Percentiles rank a stretch among this genome's conserved stretches.
phyloP scores from a whole-genome alignment of 2,329 filamentous ascomycete genomes.

The Eurotiales sp. region DNA sequence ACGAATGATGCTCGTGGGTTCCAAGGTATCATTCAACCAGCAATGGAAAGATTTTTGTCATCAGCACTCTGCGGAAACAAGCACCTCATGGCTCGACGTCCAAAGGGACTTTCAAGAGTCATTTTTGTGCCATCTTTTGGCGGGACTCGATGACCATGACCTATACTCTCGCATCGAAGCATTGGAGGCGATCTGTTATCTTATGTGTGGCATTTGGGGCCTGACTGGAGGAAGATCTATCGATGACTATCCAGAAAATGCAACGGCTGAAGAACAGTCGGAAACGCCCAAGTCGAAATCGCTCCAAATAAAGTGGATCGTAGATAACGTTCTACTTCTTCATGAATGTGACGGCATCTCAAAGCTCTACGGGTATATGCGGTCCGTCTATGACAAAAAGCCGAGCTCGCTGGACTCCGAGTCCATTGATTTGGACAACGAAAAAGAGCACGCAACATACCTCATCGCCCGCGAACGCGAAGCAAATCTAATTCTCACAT shows the following conservation, averaged over 20 bases:
- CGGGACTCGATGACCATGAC: slow-evolving; percentile 36
- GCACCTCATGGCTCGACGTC: slow-evolving; percentile 63
- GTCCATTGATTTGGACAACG: slow-evolving; percentile 24
- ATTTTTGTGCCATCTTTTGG: slow-evolving; percentile 38
- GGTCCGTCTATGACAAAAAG: slow-evolving; percentile 36
- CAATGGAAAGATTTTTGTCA: slow-evolving; percentile 62
- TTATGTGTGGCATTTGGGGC: slow-evolving; percentile 67
- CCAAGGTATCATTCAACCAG: slow-evolving; percentile 72
- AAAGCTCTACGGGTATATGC: slow-evolving; percentile 35
- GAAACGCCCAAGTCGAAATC: slow-evolving; percentile 46
- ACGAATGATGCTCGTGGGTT: slow-evolving; percentile 70
- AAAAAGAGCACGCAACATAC: slow-evolving; percentile 30
- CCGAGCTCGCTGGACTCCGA: slow-evolving; percentile 17
- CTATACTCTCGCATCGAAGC: slow-evolving; percentile 42
- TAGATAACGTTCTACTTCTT: slow-evolving; percentile 38
- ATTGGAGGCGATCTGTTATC: slow-evolving; percentile 45
- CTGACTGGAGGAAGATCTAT: slow-evolving; percentile 55
- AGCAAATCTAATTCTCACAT: slow-evolving; percentile 40
- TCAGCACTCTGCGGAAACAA: slow-evolving; percentile 27
- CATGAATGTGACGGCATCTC: slow-evolving; percentile 33
- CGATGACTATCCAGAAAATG: slow-evolving; percentile 28
- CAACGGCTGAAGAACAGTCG: slow-evolving; percentile 33
- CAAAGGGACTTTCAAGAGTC: slow-evolving; percentile 48
- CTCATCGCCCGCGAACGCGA: slow-evolving; percentile 37
- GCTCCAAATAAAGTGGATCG: slow-evolving; percentile 47